Percentiles rank a stretch among this genome's conserved stretches.
Evolutionary conservation across 139 green algal species (phyloP).

Genomic region (Medakamo hakoo): DNA sequence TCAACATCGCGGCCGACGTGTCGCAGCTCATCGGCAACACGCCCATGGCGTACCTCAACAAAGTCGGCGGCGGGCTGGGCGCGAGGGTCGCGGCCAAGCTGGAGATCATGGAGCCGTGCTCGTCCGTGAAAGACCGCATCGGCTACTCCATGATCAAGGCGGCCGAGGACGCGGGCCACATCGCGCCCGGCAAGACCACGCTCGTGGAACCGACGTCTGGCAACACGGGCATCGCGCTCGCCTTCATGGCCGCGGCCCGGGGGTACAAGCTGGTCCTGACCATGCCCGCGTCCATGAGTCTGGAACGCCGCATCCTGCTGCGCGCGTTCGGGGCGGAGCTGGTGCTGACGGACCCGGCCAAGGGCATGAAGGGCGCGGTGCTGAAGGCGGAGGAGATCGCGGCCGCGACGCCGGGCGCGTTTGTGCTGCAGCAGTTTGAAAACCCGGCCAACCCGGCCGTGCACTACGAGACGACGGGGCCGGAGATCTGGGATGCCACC

Average conservation of each 20-base stretch:
- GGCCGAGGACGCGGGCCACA: slow-evolving; percentile 75
- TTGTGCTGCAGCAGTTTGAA: slow-evolving; percentile 59
- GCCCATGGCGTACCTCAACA: slow-evolving; percentile 76
- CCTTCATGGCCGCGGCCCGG: slow-evolving; percentile 82
- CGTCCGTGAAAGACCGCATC: slow-evolving; percentile 62
- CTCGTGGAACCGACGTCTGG: slow-evolving; percentile 78
- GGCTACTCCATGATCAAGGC: slow-evolving; percentile 79
- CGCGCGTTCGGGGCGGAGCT: slow-evolving; percentile 75
- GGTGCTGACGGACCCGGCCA: slow-evolving; percentile 67
- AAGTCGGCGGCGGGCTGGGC: slow-evolving; percentile 16
- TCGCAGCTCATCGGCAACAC: slow-evolving; percentile 80
- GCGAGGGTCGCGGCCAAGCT: slow-evolving; percentile 67
- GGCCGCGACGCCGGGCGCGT: slow-evolving; percentile 27
- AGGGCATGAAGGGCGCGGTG: slow-evolving; percentile 62
- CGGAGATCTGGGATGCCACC: slow-evolving; percentile 84
- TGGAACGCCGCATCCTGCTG: slow-evolving; percentile 89
- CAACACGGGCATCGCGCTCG: slow-evolving; percentile 86
- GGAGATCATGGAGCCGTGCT: slow-evolving; percentile 75
- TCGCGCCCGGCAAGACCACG: slow-evolving; percentile 80
- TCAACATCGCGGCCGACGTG: slow-evolving; percentile 53
- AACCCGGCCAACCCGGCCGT: slow-evolving; percentile 45
- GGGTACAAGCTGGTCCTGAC: slow-evolving; percentile 88
- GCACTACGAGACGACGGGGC: slow-evolving; percentile 88
- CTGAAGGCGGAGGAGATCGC: slow-evolving; percentile 41
- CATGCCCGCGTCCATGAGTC: slow-evolving; percentile 93